A percentile compares a stretch with the other conserved stretches of the same genome.
Conservation (phyloP, 331 rosid species). For the Phaseolus coccineus region DNA sequence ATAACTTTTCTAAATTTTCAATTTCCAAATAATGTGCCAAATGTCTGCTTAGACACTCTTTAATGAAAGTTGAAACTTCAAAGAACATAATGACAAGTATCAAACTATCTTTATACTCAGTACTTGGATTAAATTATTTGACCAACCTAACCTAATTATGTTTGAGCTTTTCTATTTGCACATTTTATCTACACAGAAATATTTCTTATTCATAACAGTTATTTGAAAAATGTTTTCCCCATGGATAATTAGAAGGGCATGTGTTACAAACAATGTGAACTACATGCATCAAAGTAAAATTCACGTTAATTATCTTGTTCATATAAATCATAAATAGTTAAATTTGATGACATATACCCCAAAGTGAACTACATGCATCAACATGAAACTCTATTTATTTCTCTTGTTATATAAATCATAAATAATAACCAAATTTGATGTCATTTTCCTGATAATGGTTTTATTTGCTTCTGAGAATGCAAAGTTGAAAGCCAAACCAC, state of each 20-base stretch:
- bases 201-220: conserved; percentile 21
- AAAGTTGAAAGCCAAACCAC: not conserved
- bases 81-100: not conserved
- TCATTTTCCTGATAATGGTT: not conserved
- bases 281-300: not conserved
- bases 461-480: not conserved
- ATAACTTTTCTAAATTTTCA: not conserved
- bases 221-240: not conserved
- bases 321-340: conserved; percentile 8
- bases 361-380: not conserved
- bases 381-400: not conserved
- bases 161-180: not conserved
- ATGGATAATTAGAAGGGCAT: too few species aligned
- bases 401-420: not conserved
- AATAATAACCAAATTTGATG: conserved; percentile 20
- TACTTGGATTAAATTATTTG: not conserved
- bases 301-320: not conserved
- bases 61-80: conserved; percentile 13
- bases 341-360: not conserved
- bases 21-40: conserved; percentile 5
- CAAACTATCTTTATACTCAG: not conserved
- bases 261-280: not conserved
- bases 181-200: not conserved
- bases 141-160: conserved; percentile 11
- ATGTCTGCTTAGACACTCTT: conserved; percentile 24